Evolutionary conservation across 2,329 filamentous ascomycete genomes (phyloP).

Genomic region (Aspergillus fumigatiaffinis): DNA sequence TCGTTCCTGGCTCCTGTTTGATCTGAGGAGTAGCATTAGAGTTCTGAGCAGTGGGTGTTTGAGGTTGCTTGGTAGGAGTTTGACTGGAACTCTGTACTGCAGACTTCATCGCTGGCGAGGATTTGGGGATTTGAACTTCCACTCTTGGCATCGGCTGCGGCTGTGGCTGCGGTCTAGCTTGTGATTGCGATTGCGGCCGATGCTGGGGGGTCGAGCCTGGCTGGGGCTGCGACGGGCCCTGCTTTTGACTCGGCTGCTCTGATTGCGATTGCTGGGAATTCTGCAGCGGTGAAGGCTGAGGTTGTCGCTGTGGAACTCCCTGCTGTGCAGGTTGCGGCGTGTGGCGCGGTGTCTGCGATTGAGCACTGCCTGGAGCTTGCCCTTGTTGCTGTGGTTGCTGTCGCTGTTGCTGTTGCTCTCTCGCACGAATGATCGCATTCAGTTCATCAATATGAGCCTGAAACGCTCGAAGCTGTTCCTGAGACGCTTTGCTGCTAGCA

Average conservation of each 20-base stretch:
- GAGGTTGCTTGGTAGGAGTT: slow-evolving; percentile 5
- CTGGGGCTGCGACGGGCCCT: slow-evolving; percentile 1
- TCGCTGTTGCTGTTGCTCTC: slow-evolving; percentile 38
- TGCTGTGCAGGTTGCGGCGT: slow-evolving; percentile 14
- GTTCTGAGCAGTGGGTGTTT: slow-evolving; percentile 17
- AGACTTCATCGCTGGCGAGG: slow-evolving; percentile 1
- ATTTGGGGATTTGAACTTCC: slow-evolving; percentile 19
- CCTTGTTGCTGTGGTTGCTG: slow-evolving; percentile 26
- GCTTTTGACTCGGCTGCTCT: slow-evolving; percentile 6
- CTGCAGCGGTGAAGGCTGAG: slow-evolving; percentile 8
- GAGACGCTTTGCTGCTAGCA: slow-evolving; percentile 46
- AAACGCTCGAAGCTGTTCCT: slow-evolving; percentile 47
- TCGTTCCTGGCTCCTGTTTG: slow-evolving; percentile 27
- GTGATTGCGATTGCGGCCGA: slow-evolving; percentile 5
- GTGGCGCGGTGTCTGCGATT: slow-evolving; percentile 15
- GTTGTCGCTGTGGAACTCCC: slow-evolving; percentile 2
- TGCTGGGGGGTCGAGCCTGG: slow-evolving; percentile 1
- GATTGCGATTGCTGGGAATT: slow-evolving; percentile 10
- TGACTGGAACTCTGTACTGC: slow-evolving; percentile 4
- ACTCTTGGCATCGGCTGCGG: slow-evolving; percentile 13
- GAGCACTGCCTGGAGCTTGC: slow-evolving; percentile 13
- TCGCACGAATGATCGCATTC: slow-evolving; percentile 46
- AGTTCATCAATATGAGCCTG: slow-evolving; percentile 51
- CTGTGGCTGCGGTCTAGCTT: slow-evolving; percentile 5
- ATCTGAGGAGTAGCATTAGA: slow-evolving; percentile 15